Percentiles rank a stretch among this genome's conserved stretches.
phyloP scores from a whole-genome alignment of 1,139 yeast species.

The Maudiozyma humilis region DNA sequence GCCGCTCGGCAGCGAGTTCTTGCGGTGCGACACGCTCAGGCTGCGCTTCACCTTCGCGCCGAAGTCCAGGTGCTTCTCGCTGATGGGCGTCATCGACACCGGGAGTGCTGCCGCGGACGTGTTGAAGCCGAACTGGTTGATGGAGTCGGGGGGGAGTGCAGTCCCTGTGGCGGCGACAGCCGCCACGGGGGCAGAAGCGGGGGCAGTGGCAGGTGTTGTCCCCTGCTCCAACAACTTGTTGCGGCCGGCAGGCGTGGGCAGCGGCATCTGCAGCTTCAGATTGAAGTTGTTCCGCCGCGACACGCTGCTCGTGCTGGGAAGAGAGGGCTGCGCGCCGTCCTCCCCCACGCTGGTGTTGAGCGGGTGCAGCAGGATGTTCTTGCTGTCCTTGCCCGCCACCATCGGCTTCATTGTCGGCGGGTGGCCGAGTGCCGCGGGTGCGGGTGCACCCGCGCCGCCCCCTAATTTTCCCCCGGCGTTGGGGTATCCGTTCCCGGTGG shows the following conservation, averaged over 20 bases:
- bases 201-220: background rate
- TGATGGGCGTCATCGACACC: constrained; percentile 69
- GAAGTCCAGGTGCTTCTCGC: constrained; percentile 43
- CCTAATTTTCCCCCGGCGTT: background rate
- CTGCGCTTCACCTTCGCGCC: constrained; percentile 22
- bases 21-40: constrained; percentile 21
- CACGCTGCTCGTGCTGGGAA: constrained; percentile 24
- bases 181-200: background rate
- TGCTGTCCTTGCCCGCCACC: constrained; percentile 24
- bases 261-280: constrained; percentile 43
- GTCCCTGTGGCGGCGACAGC: constrained; percentile 4
- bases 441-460: no score
- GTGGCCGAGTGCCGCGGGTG: constrained; percentile 5
- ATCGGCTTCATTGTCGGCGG: constrained; percentile 27
- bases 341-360: constrained; percentile 38
- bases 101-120: constrained; percentile 45
- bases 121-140: constrained; percentile 60
- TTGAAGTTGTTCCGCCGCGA: constrained; percentile 35
- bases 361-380: constrained; percentile 51
- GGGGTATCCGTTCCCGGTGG: no score
- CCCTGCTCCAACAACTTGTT: constrained; percentile 27
- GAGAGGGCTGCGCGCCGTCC: background rate
- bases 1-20: constrained; percentile 6
- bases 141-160: constrained; percentile 33
- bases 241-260: constrained; percentile 38